phyloP scores from a whole-genome alignment of 176 grass and related monocot genomes.

The Panicum miliaceum region DNA sequence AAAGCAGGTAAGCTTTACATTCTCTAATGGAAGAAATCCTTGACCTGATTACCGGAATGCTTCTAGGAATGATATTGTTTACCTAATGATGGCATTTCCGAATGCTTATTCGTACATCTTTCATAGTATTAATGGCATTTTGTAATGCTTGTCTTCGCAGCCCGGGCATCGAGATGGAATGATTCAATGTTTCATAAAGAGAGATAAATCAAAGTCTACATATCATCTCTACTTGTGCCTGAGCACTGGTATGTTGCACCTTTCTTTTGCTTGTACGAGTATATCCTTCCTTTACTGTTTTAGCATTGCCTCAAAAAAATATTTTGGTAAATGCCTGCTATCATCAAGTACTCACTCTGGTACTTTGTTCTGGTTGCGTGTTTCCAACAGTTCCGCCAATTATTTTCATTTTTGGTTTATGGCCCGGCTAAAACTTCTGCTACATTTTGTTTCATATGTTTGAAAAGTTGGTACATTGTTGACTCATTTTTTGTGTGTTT shows the following conservation, averaged over 20 bases:
- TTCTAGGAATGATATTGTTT: not conserved
- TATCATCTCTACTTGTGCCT: slow-evolving; percentile 95
- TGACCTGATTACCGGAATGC: not conserved
- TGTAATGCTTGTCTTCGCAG: slow-evolving; percentile 49
- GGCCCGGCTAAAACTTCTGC: not conserved
- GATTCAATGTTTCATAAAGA: slow-evolving; percentile 97
- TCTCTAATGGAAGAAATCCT: slow-evolving; percentile 6
- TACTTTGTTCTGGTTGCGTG: not conserved
- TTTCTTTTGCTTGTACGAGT: not conserved
- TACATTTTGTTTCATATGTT: not conserved
- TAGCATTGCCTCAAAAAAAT: not conserved
- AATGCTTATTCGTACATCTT: slow-evolving; percentile 9
- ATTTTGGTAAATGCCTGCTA: not conserved
- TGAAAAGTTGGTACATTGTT: not conserved
- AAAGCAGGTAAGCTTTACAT: slow-evolving; percentile 74
- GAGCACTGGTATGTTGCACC: slow-evolving; percentile 61
- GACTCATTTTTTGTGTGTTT: not conserved
- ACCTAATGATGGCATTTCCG: slow-evolving; percentile 5
- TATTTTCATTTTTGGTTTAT: not conserved
- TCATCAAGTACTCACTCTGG: not conserved
- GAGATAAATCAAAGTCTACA: slow-evolving; percentile 95
- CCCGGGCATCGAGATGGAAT: slow-evolving; percentile 87
- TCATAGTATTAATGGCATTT: not conserved
- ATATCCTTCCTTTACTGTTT: not conserved
- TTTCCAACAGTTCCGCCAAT: not conserved